These are phyloP conservation scores for Graphilbum fragrans DNA, from an alignment of 2,329 filamentous ascomycete genomes.

Conservation along the genomic window DNA sequence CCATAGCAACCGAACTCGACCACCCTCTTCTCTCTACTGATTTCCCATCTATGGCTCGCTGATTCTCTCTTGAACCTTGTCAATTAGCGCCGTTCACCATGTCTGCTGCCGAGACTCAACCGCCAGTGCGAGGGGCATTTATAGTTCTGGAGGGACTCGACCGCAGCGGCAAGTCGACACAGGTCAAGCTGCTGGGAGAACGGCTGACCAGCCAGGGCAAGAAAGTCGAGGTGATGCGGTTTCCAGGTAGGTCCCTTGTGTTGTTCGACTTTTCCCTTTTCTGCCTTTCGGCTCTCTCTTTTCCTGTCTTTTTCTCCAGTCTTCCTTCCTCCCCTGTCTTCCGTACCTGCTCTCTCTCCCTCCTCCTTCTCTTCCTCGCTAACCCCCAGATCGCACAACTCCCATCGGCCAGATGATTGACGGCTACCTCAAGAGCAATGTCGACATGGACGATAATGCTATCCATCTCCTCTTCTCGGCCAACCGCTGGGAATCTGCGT, in stretches of 20 bases:
- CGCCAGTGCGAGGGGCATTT: slow-evolving; percentile 49
- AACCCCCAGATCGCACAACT: slow-evolving; percentile 58
- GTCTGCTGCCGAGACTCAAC: not conserved
- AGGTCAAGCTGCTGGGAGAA: slow-evolving; percentile 59
- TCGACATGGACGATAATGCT: slow-evolving; percentile 71
- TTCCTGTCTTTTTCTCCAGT: not conserved
- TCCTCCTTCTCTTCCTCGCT: not conserved
- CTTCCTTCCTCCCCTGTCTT: not conserved
- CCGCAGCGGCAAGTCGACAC: slow-evolving; percentile 83
- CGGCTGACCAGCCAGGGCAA: slow-evolving; percentile 34
- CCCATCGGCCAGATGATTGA: slow-evolving; percentile 83
- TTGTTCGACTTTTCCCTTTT: no score
- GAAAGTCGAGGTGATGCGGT: slow-evolving; percentile 40
- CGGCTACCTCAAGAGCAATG: slow-evolving; percentile 60
- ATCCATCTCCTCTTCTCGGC: slow-evolving; percentile 86
- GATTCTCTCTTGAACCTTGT: not conserved
- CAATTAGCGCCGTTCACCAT: not conserved
- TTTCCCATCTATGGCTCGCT: not conserved
- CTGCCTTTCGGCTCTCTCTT: no score
- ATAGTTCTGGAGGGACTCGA: slow-evolving; percentile 84
- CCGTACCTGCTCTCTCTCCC: not conserved
- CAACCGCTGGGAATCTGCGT: slow-evolving; percentile 73
- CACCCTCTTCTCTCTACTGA: no score
- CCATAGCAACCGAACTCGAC: no score
- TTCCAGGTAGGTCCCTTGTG: slow-evolving; percentile 45